Percentiles rank a stretch among this genome's conserved stretches.
These are phyloP conservation scores for Fraxinus cuspidata DNA, from an alignment of 257 asterid species.

Conservation along the genomic window DNA sequence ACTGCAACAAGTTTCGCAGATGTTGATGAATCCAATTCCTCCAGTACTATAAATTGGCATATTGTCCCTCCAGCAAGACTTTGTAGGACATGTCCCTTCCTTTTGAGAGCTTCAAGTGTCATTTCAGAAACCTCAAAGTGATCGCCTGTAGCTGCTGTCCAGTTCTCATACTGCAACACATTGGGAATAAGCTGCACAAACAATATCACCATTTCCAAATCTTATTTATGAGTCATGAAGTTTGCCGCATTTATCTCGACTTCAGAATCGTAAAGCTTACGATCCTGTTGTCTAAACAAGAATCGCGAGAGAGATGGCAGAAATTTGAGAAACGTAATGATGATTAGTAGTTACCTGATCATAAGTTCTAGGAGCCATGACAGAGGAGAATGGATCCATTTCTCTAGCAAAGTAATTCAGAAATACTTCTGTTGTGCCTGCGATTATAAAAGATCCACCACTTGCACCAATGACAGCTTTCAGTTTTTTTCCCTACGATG, in stretches of 20 bases:
- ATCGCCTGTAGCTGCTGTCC: conserved; percentile 63
- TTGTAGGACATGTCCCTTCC: conserved; percentile 56
- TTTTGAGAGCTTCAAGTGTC: conserved; percentile 35
- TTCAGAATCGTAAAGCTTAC: not conserved
- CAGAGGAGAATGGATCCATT: conserved; percentile 68
- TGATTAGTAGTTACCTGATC: conserved; percentile 46
- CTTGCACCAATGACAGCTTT: conserved; percentile 69
- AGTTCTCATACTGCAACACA: conserved; percentile 57
- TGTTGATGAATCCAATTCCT: conserved; percentile 30
- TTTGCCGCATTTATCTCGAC: not conserved
- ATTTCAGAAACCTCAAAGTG: conserved; percentile 50
- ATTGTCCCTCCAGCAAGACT: conserved; percentile 55
- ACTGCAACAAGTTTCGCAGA: conserved; percentile 46
- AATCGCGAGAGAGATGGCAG: not conserved
- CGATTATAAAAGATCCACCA: conserved; percentile 60
- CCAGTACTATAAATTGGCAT: conserved; percentile 58
- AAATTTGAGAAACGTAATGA: not conserved
- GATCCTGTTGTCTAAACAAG: no score
- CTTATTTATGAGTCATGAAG: not conserved
- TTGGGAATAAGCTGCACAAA: conserved; percentile 59
- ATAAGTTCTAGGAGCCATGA: conserved; percentile 64
- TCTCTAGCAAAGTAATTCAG: conserved; percentile 49
- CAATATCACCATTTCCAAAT: not conserved
- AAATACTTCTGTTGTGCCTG: conserved; percentile 53
- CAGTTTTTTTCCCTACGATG: conserved; percentile 39